These are phyloP conservation scores for Vaccinium corymbosum DNA, from an alignment of 148 eudicot genomes.

Conservation along the genomic window DNA sequence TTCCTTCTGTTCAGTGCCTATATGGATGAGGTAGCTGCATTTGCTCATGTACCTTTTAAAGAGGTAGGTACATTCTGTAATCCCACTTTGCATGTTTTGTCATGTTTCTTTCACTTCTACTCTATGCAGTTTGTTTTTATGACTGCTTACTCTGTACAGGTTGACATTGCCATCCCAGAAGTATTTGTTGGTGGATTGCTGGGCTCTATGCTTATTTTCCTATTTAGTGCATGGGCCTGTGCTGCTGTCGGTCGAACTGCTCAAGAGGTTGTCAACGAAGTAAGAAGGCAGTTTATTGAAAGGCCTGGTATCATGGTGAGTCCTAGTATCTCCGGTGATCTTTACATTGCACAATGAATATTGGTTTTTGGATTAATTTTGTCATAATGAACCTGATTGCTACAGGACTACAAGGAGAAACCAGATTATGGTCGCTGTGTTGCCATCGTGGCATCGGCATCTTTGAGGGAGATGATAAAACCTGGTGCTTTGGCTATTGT, in stretches of 20 bases:
- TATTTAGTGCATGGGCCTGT: constrained; percentile 99
- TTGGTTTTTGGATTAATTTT: constrained; percentile 3
- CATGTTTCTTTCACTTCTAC: constrained; percentile 10
- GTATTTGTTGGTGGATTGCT: constrained; percentile 93
- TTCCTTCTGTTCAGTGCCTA: constrained; percentile 98
- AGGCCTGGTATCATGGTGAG: constrained; percentile 98
- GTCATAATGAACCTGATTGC: constrained; percentile 11
- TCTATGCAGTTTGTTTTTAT: constrained; percentile 1
- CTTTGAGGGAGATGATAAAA: constrained; percentile 31
- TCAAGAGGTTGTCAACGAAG: constrained; percentile 99
- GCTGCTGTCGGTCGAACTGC: constrained; percentile 98
- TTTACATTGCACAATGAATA: neutral
- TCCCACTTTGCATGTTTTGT: constrained; percentile 16
- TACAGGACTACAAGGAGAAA: constrained; percentile 91
- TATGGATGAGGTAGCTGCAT: constrained; percentile 96
- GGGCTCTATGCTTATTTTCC: constrained; percentile 96
- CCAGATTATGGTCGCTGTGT: constrained; percentile 98
- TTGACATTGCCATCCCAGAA: constrained; percentile 97
- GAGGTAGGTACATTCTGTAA: constrained; percentile 46
- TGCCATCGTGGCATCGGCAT: constrained; percentile 95
- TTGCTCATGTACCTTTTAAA: constrained; percentile 67
- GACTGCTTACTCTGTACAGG: constrained; percentile 44
- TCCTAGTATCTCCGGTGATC: constrained; percentile 3
- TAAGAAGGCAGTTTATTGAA: constrained; percentile 95
- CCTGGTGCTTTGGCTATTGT: constrained; percentile 5